Conservation (phyloP, 2,329 filamentous ascomycete species). For the Allantophomopsis cytisporea region DNA sequence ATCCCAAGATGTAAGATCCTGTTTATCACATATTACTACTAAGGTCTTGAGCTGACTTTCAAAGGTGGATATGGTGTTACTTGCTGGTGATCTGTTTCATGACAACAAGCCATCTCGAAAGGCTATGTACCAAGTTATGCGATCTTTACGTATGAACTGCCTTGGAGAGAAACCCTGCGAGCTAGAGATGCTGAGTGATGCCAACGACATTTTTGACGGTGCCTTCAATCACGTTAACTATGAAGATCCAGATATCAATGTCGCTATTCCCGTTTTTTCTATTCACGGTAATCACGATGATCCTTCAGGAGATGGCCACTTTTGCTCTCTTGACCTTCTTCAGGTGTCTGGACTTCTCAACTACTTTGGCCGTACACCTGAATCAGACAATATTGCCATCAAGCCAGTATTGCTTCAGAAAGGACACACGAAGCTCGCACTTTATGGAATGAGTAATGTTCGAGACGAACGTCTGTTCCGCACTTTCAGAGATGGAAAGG, state of each 20-base stretch:
- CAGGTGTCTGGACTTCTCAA: slow-evolving; percentile 88
- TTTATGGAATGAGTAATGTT: slow-evolving; percentile 93
- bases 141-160: slow-evolving; percentile 83
- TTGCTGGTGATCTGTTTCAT: slow-evolving; percentile 92
- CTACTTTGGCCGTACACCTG: slow-evolving; percentile 85
- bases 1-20: slow-evolving; percentile 53
- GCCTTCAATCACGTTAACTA: slow-evolving; percentile 95
- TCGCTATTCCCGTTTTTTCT: slow-evolving; percentile 93
- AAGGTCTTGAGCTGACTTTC: not conserved
- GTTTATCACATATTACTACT: not conserved
- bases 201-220: slow-evolving; percentile 77
- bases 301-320: slow-evolving; percentile 88
- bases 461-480: slow-evolving; percentile 89
- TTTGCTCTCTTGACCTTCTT: slow-evolving; percentile 79
- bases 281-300: slow-evolving; percentile 99
- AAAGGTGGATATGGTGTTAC: slow-evolving; percentile 85
- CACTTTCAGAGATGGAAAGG: slow-evolving; percentile 83
- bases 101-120: slow-evolving; percentile 96
- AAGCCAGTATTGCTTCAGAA: slow-evolving; percentile 92
- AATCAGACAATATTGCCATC: slow-evolving; percentile 85
- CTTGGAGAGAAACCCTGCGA: slow-evolving; percentile 92
- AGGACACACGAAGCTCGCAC: slow-evolving; percentile 77
- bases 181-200: slow-evolving; percentile 87
- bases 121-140: slow-evolving; percentile 95
- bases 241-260: slow-evolving; percentile 92